phyloP scores from a whole-genome alignment of 805 yeast genomes.

The Candida peoriensis region DNA sequence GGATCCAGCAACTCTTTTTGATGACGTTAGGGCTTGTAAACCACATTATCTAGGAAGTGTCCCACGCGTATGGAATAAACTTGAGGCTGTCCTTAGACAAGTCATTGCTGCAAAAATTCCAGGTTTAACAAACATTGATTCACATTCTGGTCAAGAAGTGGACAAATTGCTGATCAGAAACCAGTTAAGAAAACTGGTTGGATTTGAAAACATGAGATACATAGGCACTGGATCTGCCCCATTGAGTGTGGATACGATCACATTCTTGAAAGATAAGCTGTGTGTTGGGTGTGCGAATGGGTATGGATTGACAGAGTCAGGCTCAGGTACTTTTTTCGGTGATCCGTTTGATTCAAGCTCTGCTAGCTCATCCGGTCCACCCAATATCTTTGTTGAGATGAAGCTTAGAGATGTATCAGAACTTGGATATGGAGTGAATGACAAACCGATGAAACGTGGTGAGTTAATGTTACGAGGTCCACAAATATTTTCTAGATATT shows the following conservation, averaged over 20 bases:
- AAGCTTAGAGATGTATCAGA: conserved; percentile 56
- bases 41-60: conserved; percentile 52
- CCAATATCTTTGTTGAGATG: conserved; percentile 47
- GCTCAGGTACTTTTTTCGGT: conserved; percentile 47
- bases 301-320: conserved; percentile 67
- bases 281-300: conserved; percentile 47
- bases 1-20: conserved; percentile 48
- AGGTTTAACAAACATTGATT: conserved; percentile 1
- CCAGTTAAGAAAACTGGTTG: conserved; percentile 37
- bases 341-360: conserved; percentile 39
- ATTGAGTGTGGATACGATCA: conserved; percentile 51
- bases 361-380: conserved; percentile 50
- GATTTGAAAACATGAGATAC: conserved; percentile 36
- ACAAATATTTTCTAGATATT: conserved; percentile 52
- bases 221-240: conserved; percentile 64
- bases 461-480: conserved; percentile 63
- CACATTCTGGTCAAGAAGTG: conserved; percentile 2
- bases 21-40: conserved; percentile 46
- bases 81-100: conserved; percentile 52
- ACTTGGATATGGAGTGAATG: conserved; percentile 42
- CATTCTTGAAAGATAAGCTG: conserved; percentile 52
- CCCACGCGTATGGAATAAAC: conserved; percentile 56
- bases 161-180: conserved; percentile 25
- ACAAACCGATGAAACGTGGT: conserved; percentile 42
- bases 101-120: conserved; percentile 15